Evolutionary conservation across 441 rosid genomes (phyloP).

Genomic region (Erodium texanum): DNA sequence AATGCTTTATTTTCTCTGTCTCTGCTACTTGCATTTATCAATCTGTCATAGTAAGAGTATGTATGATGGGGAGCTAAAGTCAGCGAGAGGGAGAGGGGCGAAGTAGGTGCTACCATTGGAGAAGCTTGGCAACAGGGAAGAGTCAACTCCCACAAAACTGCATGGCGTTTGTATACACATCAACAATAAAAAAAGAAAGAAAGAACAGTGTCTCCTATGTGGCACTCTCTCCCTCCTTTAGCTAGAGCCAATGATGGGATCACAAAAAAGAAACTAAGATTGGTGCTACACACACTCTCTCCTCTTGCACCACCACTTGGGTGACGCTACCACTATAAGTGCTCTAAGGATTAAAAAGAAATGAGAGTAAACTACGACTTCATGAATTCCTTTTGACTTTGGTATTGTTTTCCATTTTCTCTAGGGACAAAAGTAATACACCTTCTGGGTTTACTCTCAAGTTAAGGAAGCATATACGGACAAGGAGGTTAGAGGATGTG

Average conservation of each 20-base stretch:
- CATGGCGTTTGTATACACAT: not conserved
- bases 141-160: not conserved
- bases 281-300: not conserved
- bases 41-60: not conserved
- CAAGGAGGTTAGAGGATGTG: conserved; percentile 94
- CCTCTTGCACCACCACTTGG: too few relatives aligned
- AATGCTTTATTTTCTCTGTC: not conserved
- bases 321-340: not conserved
- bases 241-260: not conserved
- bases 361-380: not conserved
- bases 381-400: not conserved
- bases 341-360: not conserved
- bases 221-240: not conserved
- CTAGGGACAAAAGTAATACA: conserved; percentile 92
- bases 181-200: not conserved
- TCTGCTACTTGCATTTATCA: not conserved
- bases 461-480: conserved; percentile 81
- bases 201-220: not conserved
- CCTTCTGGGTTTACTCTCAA: conserved; percentile 97
- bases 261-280: not conserved
- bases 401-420: conserved; percentile 11
- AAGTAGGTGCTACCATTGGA: not conserved
- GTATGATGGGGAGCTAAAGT: not conserved
- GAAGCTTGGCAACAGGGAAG: not conserved
- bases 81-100: not conserved